Conservation (phyloP, 2,329 filamentous ascomycete genomes). For the Mycosphaerelloides madeirae region DNA sequence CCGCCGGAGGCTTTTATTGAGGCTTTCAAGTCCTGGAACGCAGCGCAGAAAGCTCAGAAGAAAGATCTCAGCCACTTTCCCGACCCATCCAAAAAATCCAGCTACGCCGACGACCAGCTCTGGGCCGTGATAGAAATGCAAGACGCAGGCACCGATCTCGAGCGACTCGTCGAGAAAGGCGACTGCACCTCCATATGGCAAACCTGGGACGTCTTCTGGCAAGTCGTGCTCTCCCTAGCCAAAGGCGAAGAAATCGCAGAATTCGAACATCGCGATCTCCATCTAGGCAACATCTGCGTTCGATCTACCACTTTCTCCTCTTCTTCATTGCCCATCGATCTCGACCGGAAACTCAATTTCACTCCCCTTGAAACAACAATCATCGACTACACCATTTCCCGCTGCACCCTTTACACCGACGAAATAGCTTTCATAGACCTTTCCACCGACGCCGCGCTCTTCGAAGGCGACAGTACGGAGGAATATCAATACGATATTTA, state of each 20-base stretch:
- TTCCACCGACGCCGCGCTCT: slow-evolving; percentile 41
- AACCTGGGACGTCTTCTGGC: slow-evolving; percentile 64
- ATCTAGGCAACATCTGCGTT: slow-evolving; percentile 64
- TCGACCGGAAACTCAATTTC: slow-evolving; percentile 43
- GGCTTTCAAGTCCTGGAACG: slow-evolving; percentile 45
- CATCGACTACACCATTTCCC: slow-evolving; percentile 64
- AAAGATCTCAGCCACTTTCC: slow-evolving; percentile 48
- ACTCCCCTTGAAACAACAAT: slow-evolving; percentile 58
- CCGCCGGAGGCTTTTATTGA: slow-evolving; percentile 48
- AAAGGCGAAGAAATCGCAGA: slow-evolving; percentile 56
- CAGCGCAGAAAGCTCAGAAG: slow-evolving; percentile 36
- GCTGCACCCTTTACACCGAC: slow-evolving; percentile 47
- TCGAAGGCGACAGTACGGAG: slow-evolving; percentile 43
- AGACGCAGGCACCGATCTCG: slow-evolving; percentile 57
- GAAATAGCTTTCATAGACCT: slow-evolving; percentile 45
- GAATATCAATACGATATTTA: slow-evolving; percentile 56
- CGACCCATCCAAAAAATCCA: slow-evolving; percentile 51
- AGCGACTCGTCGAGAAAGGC: slow-evolving; percentile 34
- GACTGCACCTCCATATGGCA: slow-evolving; percentile 38
- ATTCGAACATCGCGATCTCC: slow-evolving; percentile 64
- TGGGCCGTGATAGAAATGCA: slow-evolving; percentile 65
- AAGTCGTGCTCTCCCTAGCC: slow-evolving; percentile 56
- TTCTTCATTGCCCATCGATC: slow-evolving; percentile 17
- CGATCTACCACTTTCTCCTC: slow-evolving; percentile 8
- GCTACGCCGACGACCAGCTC: slow-evolving; percentile 52